Base-by-base conservation (phyloP, 257 asterid genomes). In the Plantago elongata region DNA sequence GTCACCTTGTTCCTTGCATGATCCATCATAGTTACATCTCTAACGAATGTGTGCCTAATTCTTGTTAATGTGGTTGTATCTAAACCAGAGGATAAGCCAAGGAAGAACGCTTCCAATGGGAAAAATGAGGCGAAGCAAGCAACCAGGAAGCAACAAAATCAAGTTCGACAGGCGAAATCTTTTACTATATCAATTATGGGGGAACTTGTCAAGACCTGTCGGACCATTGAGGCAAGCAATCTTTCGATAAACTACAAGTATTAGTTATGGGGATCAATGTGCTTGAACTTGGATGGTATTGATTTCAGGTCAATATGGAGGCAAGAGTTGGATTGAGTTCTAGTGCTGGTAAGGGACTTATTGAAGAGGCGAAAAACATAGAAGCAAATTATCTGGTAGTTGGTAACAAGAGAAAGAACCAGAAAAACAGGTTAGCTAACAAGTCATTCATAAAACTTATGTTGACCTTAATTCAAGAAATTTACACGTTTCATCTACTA, bases 121-220 rank as follows among this genome's bases (percentile, higher is more conserved):
- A 75, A 69, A 59, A 79, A 75, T 57, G 76, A 71, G 54, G 81
- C 73, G 66, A 75, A 83, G 71, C 78, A 74, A 13, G 71, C 72
- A 3, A 65, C 72, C 0, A 42, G 68, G 37, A 83, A 75, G 64
- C 78, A 77, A 15, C 95, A 82, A 47, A 84, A 77, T 54, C 83
- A 78, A 54, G 68, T 84, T 63, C 94, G 90, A 1, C 88, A 73
- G 51, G 85, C 95, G 9, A 89, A 89, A 75, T 83, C 95, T n/a
- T 80, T 72, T 22, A 90, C 81, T 50, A 80, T 89, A 51, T 82
- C 89, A 17, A 58, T 72, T 30, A 75, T 79, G 84, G 95, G 85
- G 14, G 95, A 89, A 46, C 81, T 86, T 69, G 66, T 80, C 22
- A 74, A 73, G 60, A 71, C 79, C 52, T 84, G 94, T 69, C 87